phyloP scores from a whole-genome alignment of 495 filamentous ascomycete species.

The Monascus purpureus region DNA sequence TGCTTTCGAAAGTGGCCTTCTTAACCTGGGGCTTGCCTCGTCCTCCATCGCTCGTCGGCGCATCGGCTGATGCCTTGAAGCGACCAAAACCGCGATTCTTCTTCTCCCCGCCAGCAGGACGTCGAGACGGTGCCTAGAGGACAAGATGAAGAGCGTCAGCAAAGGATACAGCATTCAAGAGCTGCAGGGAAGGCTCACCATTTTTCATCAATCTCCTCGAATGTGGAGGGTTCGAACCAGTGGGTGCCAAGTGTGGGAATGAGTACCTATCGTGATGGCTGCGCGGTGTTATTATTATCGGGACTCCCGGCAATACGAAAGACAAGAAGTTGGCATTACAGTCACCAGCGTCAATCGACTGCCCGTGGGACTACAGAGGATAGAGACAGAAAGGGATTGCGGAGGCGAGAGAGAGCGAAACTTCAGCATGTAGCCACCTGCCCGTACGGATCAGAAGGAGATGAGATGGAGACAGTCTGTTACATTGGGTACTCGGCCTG shows the following conservation, averaged over 20 bases:
- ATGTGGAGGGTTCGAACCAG: neutral
- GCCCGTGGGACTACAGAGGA: neutral
- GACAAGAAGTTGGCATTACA: neutral
- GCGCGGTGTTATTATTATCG: neutral
- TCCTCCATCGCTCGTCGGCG: conserved; percentile 32
- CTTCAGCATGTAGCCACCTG: too few relatives aligned
- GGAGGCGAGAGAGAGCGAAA: too few relatives aligned
- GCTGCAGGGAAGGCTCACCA: neutral
- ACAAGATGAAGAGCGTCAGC: neutral
- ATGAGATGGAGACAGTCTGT: too few relatives aligned
- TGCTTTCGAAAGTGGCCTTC: conserved; percentile 89
- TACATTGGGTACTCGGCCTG: neutral
- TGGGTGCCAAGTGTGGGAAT: too few relatives aligned
- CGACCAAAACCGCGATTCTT: conserved; percentile 34
- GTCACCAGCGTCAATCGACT: neutral
- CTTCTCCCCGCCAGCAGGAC: conserved; percentile 34
- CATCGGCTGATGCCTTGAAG: conserved; percentile 30
- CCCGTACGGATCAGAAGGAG: too few relatives aligned
- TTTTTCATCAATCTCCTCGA: neutral
- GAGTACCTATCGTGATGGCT: neutral
- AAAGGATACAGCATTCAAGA: neutral
- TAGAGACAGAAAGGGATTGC: neutral
- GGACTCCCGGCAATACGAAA: neutral
- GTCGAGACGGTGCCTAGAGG: conserved; percentile 33
- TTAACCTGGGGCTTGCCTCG: conserved; percentile 57